Conservation (phyloP, 352 stramenopile species). For the Globisporangium takayamanum region DNA sequence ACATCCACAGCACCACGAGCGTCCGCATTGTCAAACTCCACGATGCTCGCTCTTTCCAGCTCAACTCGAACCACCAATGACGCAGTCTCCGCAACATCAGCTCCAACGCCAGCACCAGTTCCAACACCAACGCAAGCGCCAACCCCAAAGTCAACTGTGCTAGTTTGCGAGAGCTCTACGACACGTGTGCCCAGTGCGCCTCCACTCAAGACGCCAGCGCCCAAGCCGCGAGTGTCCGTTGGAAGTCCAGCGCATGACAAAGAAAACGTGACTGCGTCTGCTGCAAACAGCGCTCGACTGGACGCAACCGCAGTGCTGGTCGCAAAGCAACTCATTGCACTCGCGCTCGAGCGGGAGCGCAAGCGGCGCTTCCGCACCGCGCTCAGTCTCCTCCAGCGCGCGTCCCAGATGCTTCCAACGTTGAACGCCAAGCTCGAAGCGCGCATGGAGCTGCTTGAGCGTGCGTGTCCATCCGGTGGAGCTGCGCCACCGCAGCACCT, state of each 20-base stretch:
- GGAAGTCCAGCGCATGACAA: constrained; percentile 13
- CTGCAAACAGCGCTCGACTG: constrained; percentile 1
- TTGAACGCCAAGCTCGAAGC: constrained; percentile 40
- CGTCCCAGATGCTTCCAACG: constrained; percentile 38
- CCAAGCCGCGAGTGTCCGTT: neutral
- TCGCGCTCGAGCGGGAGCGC: constrained; percentile 49
- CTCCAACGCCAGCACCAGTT: neutral
- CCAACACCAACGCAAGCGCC: neutral
- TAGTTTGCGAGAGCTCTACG: no score
- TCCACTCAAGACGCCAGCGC: no score
- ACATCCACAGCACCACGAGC: no score
- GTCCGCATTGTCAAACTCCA: no score
- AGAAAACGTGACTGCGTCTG: constrained; percentile 7
- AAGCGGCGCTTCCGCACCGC: constrained; percentile 26
- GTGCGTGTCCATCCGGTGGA: constrained; percentile 15
- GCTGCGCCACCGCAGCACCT: constrained; percentile 33
- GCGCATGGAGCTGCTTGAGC: constrained; percentile 29
- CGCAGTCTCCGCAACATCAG: no score
- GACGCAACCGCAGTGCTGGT: constrained; percentile 28
- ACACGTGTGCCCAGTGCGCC: no score
- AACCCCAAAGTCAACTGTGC: neutral
- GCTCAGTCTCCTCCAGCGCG: constrained; percentile 48
- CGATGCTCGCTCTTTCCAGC: no score
- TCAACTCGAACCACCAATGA: no score
- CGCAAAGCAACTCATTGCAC: constrained; percentile 50